Percentiles rank a stretch among this genome's conserved stretches.
Conservation (phyloP, 345 rosid species). For the Triadica sebifera region DNA sequence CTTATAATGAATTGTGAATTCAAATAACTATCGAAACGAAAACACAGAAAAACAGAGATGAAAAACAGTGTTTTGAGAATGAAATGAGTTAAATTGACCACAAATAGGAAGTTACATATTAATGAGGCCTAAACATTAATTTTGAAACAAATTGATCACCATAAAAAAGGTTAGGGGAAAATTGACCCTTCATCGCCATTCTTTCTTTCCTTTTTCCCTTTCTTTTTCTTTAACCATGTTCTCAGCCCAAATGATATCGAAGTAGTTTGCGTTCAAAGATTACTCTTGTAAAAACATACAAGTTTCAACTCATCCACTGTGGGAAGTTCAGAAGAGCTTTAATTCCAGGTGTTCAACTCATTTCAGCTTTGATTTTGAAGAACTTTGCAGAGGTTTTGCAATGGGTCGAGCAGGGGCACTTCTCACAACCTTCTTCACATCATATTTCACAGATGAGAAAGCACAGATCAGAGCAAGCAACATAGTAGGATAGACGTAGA, state of each 20-base stretch:
- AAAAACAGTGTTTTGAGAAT: too few species aligned
- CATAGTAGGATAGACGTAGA: conserved; percentile 82
- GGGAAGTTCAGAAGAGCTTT: background rate
- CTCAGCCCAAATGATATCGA: background rate
- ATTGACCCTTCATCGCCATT: background rate
- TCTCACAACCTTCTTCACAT: conserved; percentile 65
- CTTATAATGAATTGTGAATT: too few species aligned
- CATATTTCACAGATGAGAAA: conserved; percentile 77
- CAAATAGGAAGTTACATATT: too few species aligned
- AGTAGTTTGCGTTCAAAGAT: background rate
- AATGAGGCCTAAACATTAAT: too few species aligned
- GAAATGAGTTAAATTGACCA: too few species aligned
- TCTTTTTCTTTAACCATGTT: too few species aligned
- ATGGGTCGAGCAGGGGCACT: conserved; percentile 60
- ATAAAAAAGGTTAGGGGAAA: background rate
- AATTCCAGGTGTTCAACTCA: conserved; percentile 29
- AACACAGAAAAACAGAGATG: too few species aligned
- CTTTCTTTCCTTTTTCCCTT: too few species aligned
- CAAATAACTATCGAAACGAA: too few species aligned
- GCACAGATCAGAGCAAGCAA: conserved; percentile 73
- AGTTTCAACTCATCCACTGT: conserved; percentile 1
- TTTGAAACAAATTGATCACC: too few species aligned
- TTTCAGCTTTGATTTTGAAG: conserved; percentile 77
- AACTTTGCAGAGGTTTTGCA: conserved; percentile 72
- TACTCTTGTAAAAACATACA: background rate